These are phyloP conservation scores for Phytophthora litchii DNA, from an alignment of 352 stramenopile genomes.

Conservation along the genomic window DNA sequence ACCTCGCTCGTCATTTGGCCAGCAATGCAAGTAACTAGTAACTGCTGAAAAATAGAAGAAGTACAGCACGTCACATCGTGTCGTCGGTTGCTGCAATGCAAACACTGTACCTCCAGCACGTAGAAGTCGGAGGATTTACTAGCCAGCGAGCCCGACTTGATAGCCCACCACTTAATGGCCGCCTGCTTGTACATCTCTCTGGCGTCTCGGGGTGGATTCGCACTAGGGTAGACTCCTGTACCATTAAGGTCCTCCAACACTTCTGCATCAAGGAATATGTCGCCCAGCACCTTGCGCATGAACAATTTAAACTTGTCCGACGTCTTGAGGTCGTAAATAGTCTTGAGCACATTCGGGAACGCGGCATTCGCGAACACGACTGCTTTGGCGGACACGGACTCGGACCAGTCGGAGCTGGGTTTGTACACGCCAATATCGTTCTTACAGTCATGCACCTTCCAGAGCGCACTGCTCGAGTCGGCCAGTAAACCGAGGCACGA, in stretches of 20 bases:
- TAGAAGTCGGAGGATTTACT: slow-evolving; percentile 89
- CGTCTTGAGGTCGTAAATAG: slow-evolving; percentile 85
- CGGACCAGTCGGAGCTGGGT: slow-evolving; percentile 86
- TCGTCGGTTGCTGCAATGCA: slow-evolving; percentile 4
- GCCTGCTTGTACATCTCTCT: slow-evolving; percentile 88
- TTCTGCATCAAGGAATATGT: slow-evolving; percentile 85
- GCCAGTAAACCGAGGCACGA: slow-evolving; percentile 78
- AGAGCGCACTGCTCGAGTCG: slow-evolving; percentile 78
- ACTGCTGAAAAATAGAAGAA: slow-evolving; percentile 31
- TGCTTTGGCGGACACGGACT: slow-evolving; percentile 84
- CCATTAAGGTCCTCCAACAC: slow-evolving; percentile 85
- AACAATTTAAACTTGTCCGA: slow-evolving; percentile 88
- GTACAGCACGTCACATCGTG: slow-evolving; percentile 12
- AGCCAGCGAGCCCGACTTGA: slow-evolving; percentile 79
- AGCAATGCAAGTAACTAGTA: slow-evolving; percentile 21
- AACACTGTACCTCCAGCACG: slow-evolving; percentile 65
- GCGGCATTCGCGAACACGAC: slow-evolving; percentile 77
- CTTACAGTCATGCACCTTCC: slow-evolving; percentile 84
- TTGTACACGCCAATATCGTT: slow-evolving; percentile 85
- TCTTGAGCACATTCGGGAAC: slow-evolving; percentile 85
- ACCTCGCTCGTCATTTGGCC: slow-evolving; percentile 14
- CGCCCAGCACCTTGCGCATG: slow-evolving; percentile 78
- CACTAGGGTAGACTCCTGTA: slow-evolving; percentile 78
- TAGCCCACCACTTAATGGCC: slow-evolving; percentile 89
- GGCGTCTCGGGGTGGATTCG: slow-evolving; percentile 67